Conservation (phyloP, 805 yeast species). For the Pichia californica region DNA sequence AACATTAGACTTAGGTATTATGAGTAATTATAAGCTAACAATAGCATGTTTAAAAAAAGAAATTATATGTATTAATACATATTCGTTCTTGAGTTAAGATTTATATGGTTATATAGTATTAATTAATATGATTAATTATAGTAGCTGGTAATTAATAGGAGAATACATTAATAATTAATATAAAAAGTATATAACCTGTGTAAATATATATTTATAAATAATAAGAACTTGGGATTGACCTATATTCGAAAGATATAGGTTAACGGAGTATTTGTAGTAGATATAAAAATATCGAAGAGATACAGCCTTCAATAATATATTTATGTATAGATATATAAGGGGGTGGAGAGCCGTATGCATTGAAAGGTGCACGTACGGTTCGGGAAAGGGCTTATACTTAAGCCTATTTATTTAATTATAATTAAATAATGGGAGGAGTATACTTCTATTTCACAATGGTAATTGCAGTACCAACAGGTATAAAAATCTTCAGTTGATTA, state of each 20-base stretch:
- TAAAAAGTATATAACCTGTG: constrained; percentile 1
- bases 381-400: constrained; percentile 1
- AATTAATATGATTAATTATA: neutral
- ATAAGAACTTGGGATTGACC: constrained; percentile 3
- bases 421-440: no score
- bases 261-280: constrained; percentile 2
- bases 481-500: constrained; percentile 6
- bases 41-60: constrained; percentile 1
- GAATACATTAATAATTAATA: neutral
- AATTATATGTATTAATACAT: neutral
- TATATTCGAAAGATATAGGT: neutral
- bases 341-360: constrained; percentile 4
- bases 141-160: constrained; percentile 1
- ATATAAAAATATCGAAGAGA: neutral
- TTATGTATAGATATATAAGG: neutral
- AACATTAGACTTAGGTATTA: no score
- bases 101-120: constrained; percentile 1
- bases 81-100: constrained; percentile 1
- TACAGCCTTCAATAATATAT: neutral
- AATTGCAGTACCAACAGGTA: constrained; percentile 7
- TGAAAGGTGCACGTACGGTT: constrained; percentile 3
- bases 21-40: constrained; percentile 1
- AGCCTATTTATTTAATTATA: neutral
- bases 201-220: constrained; percentile 1
- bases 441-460: constrained; percentile 7